Evolutionary conservation across 1,139 yeast species (phyloP).

Genomic region (Pichia norvegensis): DNA sequence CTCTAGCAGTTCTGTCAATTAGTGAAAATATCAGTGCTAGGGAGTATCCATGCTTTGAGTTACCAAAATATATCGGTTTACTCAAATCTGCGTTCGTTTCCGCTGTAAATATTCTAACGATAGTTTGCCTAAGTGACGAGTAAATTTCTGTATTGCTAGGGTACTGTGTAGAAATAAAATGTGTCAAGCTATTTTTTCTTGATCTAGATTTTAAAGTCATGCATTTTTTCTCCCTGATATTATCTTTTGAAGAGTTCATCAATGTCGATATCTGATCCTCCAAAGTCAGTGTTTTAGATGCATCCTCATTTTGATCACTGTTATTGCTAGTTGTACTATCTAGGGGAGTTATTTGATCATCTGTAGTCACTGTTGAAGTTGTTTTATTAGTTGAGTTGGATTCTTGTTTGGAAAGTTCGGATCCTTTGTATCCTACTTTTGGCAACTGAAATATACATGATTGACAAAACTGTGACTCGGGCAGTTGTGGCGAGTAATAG

Average conservation of each 20-base stretch:
- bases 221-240: conserved; percentile 4
- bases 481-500: conserved; percentile 27
- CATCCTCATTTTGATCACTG: not conserved
- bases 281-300: conserved; percentile 7
- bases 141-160: conserved; percentile 50
- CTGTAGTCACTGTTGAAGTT: not conserved
- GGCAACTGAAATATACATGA: conserved; percentile 43
- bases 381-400: not conserved
- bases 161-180: conserved; percentile 50
- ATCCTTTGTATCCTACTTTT: not conserved
- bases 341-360: not conserved
- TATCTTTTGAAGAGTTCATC: conserved; percentile 1
- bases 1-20: conserved; percentile 64
- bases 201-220: conserved; percentile 15
- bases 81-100: conserved; percentile 62
- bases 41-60: conserved; percentile 59
- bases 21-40: conserved; percentile 60
- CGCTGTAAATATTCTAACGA: conserved; percentile 61
- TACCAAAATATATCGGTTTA: conserved; percentile 67
- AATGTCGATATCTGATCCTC: conserved; percentile 12
- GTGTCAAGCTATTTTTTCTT: conserved; percentile 2
- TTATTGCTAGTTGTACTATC: not conserved
- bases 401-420: not conserved
- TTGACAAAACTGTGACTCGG: conserved; percentile 43
- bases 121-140: conserved; percentile 50